Evolutionary conservation across 495 filamentous ascomycete genomes (phyloP).

Genomic region (Symbiotaphrina buchneri): DNA sequence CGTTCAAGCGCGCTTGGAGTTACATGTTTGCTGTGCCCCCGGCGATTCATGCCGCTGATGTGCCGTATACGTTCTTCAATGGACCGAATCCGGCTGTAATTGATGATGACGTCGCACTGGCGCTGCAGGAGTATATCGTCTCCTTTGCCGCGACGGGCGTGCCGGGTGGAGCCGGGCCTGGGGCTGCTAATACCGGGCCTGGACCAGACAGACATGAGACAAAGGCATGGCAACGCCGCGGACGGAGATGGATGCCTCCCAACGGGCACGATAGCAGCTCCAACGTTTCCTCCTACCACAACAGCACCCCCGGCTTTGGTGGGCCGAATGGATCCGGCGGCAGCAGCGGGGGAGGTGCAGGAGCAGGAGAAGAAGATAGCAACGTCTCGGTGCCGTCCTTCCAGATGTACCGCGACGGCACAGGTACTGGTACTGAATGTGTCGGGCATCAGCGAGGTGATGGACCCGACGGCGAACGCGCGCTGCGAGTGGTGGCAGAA

Average conservation of each 20-base stretch:
- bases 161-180: conserved; percentile 18
- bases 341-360: too few relatives aligned
- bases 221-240: too few relatives aligned
- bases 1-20: conserved; percentile 26
- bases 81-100: conserved; percentile 18
- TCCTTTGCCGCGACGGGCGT: conserved; percentile 25
- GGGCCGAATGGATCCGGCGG: too few relatives aligned
- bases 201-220: too few relatives aligned
- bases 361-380: too few relatives aligned
- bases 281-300: too few relatives aligned
- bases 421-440: conserved; percentile 19
- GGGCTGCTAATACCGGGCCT: too few relatives aligned
- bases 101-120: conserved; percentile 22
- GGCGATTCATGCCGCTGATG: conserved; percentile 31
- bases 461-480: conserved; percentile 20
- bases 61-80: conserved; percentile 32
- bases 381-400: conserved; percentile 22
- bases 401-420: conserved; percentile 15
- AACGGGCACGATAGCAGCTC: too few relatives aligned
- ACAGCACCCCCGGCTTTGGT: too few relatives aligned
- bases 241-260: too few relatives aligned
- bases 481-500: conserved; percentile 26
- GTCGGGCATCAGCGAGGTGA: conserved; percentile 15
- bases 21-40: conserved; percentile 40
- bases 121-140: conserved; percentile 36